These are phyloP conservation scores for Hortiboletus campestris DNA, from an alignment of 768 basidiomycete species.

Conservation along the genomic window DNA sequence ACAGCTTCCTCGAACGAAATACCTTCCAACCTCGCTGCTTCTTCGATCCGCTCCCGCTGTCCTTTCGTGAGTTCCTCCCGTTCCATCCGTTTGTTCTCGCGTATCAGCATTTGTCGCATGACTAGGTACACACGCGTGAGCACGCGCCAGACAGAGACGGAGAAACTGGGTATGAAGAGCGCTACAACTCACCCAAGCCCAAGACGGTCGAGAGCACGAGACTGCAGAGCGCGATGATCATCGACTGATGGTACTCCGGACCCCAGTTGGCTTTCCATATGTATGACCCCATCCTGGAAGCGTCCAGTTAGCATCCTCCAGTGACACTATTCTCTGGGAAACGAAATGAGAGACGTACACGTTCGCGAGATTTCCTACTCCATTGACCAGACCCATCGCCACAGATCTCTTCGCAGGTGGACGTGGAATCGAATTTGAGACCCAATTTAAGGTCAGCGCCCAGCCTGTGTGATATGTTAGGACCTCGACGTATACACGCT, in stretches of 20 bases:
- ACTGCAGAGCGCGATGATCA: conserved; percentile 46
- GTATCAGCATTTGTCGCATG: conserved; percentile 44
- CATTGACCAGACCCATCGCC: conserved; percentile 63
- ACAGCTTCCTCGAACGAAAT: conserved; percentile 60
- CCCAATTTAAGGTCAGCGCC: conserved; percentile 54
- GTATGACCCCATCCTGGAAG: conserved; percentile 55
- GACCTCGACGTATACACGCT: background rate
- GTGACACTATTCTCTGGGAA: background rate
- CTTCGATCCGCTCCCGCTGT: conserved; percentile 50
- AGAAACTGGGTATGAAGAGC: background rate
- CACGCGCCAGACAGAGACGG: background rate
- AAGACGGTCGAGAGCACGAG: conserved; percentile 33
- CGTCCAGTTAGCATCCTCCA: background rate
- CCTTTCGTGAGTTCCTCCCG: conserved; percentile 47
- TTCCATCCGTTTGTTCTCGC: conserved; percentile 51
- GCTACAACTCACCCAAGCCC: conserved; percentile 30
- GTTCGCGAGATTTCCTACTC: conserved; percentile 54
- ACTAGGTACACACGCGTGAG: conserved; percentile 28
- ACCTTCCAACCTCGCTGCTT: conserved; percentile 58
- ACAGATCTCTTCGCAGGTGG: conserved; percentile 54
- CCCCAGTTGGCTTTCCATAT: conserved; percentile 63
- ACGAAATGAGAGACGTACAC: conserved; percentile 38
- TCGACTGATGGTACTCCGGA: conserved; percentile 60
- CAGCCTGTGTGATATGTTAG: conserved; percentile 29
- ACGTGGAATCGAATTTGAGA: conserved; percentile 56